Conservation (phyloP, 1,139 yeast genomes). For the Suhomyces maxii region DNA sequence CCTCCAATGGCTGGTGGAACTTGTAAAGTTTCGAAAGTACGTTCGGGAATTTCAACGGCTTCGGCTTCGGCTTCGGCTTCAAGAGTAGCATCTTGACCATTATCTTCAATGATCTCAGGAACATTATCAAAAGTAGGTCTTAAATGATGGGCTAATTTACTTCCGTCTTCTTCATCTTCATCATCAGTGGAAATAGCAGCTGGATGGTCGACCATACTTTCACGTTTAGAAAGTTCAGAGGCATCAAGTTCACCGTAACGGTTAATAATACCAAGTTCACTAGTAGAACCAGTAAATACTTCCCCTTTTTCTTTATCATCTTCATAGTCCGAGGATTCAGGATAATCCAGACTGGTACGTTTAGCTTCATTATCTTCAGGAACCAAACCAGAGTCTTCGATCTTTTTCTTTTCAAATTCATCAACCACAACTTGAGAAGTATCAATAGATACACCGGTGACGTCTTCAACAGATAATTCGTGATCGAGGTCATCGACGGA, state of each 20-base stretch:
- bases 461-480: constrained; percentile 5
- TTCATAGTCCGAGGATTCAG: constrained; percentile 8
- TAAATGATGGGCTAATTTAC: constrained; percentile 25
- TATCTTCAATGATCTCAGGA: constrained; percentile 30
- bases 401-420: constrained; percentile 24
- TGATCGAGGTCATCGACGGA: constrained; percentile 10
- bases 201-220: constrained; percentile 8
- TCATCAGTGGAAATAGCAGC: constrained; percentile 15
- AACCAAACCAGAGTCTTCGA: constrained; percentile 1
- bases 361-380: not conserved
- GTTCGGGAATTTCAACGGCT: constrained; percentile 3
- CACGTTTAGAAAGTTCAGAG: constrained; percentile 12
- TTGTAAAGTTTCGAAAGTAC: constrained; percentile 7
- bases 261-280: constrained; percentile 25
- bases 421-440: constrained; percentile 14
- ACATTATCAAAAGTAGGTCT: constrained; percentile 35
- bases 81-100: not conserved
- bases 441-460: constrained; percentile 9
- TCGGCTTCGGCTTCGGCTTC: too few species aligned
- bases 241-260: constrained; percentile 21
- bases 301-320: constrained; percentile 9
- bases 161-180: constrained; percentile 21
- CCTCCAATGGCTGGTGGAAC: constrained; percentile 10
- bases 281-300: constrained; percentile 6
- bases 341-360: not conserved